Base-by-base conservation (phyloP, 1,284 basidiomycete genomes). In the Mrakiaceae sp. region DNA sequence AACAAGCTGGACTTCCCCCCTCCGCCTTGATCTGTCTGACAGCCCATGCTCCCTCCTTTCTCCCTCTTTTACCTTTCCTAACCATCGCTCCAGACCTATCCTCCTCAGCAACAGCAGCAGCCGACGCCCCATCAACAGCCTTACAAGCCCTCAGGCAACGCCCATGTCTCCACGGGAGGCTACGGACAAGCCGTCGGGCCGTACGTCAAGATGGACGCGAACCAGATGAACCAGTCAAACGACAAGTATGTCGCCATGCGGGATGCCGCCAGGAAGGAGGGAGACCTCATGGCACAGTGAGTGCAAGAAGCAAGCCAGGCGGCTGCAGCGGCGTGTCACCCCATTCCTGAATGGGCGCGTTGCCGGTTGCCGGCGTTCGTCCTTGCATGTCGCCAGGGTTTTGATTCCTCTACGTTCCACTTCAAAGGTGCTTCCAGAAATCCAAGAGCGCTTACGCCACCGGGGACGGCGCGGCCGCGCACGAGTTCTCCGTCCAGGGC, bases 401-500 rank as follows among this genome's bases (percentile, higher is more conserved):
- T 10, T 47, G 3, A 4, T 42, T 10, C 46, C 14, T 9, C 48
- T 9, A 5, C 16, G 1, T 14, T 12, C 16, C n/a, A 7, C 16
- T 5, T 76, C 74, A 66, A 70, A 76, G 73, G 59, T 80, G 78
- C 67, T 88, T 88, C 71, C 81, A 84, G 62, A 77, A 83, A 69
- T 84, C 84, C 68, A 84, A 85, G 67, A 78, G 81, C 60, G 88
- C 87, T 1, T 90, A 90, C 71, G 71, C 77, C 14, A 73, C 79
- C 0, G 84, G 88, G 2, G 85, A 98, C 71, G 86, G 90, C 12
- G 88, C 82, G 0, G 76, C 78, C 39, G 94, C 94, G 10, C 94
- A 97, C 77, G 80, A 87, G 68, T 80, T 97, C 47, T 90, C 87
- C 9, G 83, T 86, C 68, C 74, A 93, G 75, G 95, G 92, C 7